phyloP scores from a whole-genome alignment of 1,284 basidiomycete species.

The Trichosporon asahii region DNA sequence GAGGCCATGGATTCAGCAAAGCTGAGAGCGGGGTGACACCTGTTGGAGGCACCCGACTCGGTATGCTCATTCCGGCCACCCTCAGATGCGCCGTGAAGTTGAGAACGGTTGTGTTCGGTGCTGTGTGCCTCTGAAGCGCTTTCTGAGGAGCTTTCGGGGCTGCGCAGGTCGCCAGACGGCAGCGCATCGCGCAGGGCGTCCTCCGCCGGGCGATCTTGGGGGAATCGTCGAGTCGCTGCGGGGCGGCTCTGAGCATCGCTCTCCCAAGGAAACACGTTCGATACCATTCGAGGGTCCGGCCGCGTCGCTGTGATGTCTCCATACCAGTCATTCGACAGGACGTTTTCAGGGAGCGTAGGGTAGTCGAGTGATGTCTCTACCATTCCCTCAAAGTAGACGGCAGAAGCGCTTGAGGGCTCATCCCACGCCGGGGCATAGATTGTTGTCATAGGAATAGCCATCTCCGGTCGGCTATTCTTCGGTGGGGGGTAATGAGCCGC shows the following conservation, averaged over 20 bases:
- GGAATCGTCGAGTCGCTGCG: conserved; percentile 70
- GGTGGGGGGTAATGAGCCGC: conserved; percentile 53
- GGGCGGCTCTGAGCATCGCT: conserved; percentile 57
- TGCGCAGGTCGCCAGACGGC: too few species aligned
- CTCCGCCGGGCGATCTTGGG: conserved; percentile 51
- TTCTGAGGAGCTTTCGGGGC: too few species aligned
- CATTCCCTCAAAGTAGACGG: conserved; percentile 27
- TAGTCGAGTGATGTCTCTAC: conserved; percentile 30
- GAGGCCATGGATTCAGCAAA: conserved; percentile 58
- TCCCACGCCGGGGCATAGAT: conserved; percentile 57
- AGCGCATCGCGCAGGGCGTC: too few species aligned
- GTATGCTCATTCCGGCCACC: too few species aligned
- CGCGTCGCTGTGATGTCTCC: conserved; percentile 51
- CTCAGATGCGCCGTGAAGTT: too few species aligned
- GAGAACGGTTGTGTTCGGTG: too few species aligned
- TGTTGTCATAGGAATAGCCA: conserved; percentile 52
- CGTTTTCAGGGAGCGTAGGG: conserved; percentile 44
- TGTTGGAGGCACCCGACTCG: too few species aligned
- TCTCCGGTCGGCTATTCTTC: conserved; percentile 47
- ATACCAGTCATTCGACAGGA: conserved; percentile 53
- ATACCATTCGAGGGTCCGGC: conserved; percentile 70
- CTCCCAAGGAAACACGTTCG: conserved; percentile 92
- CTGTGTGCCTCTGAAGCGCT: too few species aligned
- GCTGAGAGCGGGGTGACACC: conserved; percentile 36
- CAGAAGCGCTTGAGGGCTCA: conserved; percentile 48